Percentiles rank a stretch among this genome's conserved stretches.
Evolutionary conservation across 1,284 basidiomycete species (phyloP).

Genomic region (Rhizoctonia solani): DNA sequence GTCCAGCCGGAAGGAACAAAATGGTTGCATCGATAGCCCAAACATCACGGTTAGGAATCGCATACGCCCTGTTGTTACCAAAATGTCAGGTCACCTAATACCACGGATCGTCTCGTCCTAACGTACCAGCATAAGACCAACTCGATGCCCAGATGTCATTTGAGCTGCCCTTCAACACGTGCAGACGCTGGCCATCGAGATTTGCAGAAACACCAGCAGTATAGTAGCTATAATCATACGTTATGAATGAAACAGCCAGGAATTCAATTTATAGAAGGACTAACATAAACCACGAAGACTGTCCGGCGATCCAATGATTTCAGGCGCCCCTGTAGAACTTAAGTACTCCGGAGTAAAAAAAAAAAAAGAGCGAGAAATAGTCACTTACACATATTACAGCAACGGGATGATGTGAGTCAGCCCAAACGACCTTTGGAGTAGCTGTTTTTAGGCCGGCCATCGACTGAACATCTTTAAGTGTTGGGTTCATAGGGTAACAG

Average conservation of each 20-base stretch:
- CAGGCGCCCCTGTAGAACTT: constrained; percentile 25
- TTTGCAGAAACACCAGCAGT: constrained; percentile 46
- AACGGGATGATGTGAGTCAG: constrained; percentile 48
- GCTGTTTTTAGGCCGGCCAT: constrained; percentile 49
- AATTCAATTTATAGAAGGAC: neutral
- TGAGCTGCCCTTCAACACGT: constrained; percentile 48
- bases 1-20: constrained; percentile 42
- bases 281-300: constrained; percentile 30
- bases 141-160: constrained; percentile 48
- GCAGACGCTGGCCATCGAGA: constrained; percentile 47
- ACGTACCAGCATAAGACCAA: constrained; percentile 15
- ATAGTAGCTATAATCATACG: constrained; percentile 45
- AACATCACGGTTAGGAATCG: constrained; percentile 47
- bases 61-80: constrained; percentile 44
- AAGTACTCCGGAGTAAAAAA: neutral
- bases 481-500: neutral
- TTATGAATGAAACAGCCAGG: neutral
- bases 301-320: constrained; percentile 25
- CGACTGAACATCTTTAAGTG: constrained; percentile 36
- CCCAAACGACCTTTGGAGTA: constrained; percentile 47
- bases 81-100: no score
- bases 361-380: no score
- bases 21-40: constrained; percentile 50
- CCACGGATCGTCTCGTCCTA: no score
- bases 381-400: constrained; percentile 48